A percentile compares a stretch with the other conserved stretches of the same genome.
Conservation (phyloP, 768 basidiomycete genomes). For the Trametes cubensis region DNA sequence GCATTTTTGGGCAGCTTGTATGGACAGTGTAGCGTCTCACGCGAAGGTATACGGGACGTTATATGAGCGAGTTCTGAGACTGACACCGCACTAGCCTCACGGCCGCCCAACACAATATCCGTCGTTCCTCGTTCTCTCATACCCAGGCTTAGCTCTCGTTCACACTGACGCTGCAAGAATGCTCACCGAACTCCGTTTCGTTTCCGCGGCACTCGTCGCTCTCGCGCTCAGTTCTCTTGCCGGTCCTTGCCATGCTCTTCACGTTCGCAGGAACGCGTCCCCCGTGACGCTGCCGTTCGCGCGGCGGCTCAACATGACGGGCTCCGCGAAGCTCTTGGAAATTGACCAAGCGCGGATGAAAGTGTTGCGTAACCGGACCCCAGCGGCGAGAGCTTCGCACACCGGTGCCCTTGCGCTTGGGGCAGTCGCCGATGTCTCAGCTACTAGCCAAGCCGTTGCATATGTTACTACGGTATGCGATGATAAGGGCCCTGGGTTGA, state of each 20-base stretch:
- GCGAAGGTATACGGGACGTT: slow-evolving; percentile 3
- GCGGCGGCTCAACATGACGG: slow-evolving; percentile 27
- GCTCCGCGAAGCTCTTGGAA: slow-evolving; percentile 16
- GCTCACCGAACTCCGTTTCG: slow-evolving; percentile 8
- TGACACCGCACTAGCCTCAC: slow-evolving; percentile 12
- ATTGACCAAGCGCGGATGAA: slow-evolving; percentile 26
- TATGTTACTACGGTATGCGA: slow-evolving; percentile 32
- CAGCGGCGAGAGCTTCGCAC: slow-evolving; percentile 24
- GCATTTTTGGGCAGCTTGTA: too few relatives aligned
- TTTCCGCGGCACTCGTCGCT: not conserved
- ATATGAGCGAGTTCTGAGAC: slow-evolving; percentile 4
- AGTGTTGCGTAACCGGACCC: slow-evolving; percentile 4
- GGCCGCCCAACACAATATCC: slow-evolving; percentile 9
- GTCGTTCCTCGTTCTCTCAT: not conserved
- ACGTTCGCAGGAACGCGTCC: slow-evolving; percentile 13
- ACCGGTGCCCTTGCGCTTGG: not conserved
- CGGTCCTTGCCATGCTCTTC: not conserved
- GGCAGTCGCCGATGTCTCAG: not conserved
- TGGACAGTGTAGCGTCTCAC: not conserved
- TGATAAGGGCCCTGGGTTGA: too few relatives aligned
- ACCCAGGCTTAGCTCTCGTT: not conserved
- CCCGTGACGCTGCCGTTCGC: slow-evolving; percentile 27
- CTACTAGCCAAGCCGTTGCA: slow-evolving; percentile 26
- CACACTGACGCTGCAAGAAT: not conserved
- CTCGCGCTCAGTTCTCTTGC: not conserved